These are phyloP conservation scores for Lipomyces anomalus DNA, from an alignment of 805 yeast species.

Conservation along the genomic window DNA sequence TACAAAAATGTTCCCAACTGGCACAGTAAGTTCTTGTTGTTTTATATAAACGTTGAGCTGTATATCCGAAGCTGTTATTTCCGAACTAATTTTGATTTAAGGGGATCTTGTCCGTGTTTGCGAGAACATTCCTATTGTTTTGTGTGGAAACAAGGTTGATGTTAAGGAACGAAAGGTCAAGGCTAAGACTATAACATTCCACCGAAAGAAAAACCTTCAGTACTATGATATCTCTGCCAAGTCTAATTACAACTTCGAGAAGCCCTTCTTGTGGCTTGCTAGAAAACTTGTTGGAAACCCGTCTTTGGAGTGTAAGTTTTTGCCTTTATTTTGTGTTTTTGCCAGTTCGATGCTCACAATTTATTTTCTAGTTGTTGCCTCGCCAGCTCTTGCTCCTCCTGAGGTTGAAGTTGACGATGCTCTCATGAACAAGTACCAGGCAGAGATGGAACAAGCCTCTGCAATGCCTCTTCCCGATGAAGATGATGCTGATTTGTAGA, in stretches of 20 bases:
- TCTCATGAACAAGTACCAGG: slow-evolving; percentile 97
- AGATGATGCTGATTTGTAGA: slow-evolving; percentile 97
- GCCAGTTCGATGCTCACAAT: neutral
- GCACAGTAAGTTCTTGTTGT: slow-evolving; percentile 71
- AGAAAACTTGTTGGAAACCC: slow-evolving; percentile 98
- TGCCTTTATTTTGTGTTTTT: neutral
- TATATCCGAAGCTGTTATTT: neutral
- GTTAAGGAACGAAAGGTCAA: slow-evolving; percentile 99
- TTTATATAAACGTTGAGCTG: neutral
- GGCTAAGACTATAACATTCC: slow-evolving; percentile 99
- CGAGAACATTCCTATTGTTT: slow-evolving; percentile 98
- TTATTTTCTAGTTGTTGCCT: slow-evolving; percentile 62
- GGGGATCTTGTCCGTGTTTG: slow-evolving; percentile 94
- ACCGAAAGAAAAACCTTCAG: slow-evolving; percentile 99
- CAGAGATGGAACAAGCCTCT: slow-evolving; percentile 99
- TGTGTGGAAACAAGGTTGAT: slow-evolving; percentile 99
- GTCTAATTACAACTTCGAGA: slow-evolving; percentile 98
- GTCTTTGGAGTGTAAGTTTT: slow-evolving; percentile 62
- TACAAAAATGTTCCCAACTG: slow-evolving; percentile 99
- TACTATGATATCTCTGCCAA: slow-evolving; percentile 99
- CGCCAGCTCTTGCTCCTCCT: slow-evolving; percentile 99
- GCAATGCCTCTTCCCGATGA: slow-evolving; percentile 99
- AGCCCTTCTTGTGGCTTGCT: slow-evolving; percentile 99
- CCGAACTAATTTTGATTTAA: neutral
- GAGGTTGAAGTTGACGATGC: slow-evolving; percentile 96